phyloP scores from a whole-genome alignment of 805 yeast genomes.

The Candida succiphila region DNA sequence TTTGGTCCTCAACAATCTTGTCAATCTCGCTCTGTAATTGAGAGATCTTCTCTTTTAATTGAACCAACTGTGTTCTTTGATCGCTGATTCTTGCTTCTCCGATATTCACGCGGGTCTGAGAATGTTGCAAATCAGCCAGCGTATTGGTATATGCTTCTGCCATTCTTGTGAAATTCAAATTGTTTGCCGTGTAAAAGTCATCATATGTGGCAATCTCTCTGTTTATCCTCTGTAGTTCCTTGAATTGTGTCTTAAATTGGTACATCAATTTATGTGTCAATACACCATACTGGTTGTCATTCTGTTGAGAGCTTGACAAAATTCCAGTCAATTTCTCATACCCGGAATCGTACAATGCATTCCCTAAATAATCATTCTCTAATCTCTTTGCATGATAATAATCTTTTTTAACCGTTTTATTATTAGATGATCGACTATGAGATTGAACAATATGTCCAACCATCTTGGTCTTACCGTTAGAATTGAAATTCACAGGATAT shows the following conservation, averaged over 20 bases:
- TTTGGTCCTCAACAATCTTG: slow-evolving; percentile 9
- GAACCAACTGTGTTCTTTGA: slow-evolving; percentile 13
- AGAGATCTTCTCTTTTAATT: slow-evolving; percentile 14
- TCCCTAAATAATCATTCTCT: slow-evolving; percentile 57
- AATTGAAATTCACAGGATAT: slow-evolving; percentile 10
- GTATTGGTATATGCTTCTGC: slow-evolving; percentile 35
- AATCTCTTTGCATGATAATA: slow-evolving; percentile 56
- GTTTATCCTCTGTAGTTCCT: slow-evolving; percentile 30
- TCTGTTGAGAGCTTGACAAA: slow-evolving; percentile 16
- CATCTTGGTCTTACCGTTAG: slow-evolving; percentile 17
- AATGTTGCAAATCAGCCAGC: slow-evolving; percentile 28
- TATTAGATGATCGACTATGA: slow-evolving; percentile 5
- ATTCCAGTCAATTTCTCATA: slow-evolving; percentile 25
- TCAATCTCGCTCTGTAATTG: slow-evolving; percentile 18
- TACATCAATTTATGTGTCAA: slow-evolving; percentile 58
- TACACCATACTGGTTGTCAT: slow-evolving; percentile 24
- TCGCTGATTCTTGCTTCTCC: slow-evolving; percentile 23
- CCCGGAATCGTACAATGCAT: slow-evolving; percentile 39
- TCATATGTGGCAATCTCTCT: slow-evolving; percentile 39
- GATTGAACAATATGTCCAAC: slow-evolving; percentile 21
- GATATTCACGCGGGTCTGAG: slow-evolving; percentile 25
- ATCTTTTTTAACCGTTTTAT: slow-evolving; percentile 12
- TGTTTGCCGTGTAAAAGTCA: slow-evolving; percentile 27
- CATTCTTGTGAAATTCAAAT: slow-evolving; percentile 32
- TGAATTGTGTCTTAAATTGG: slow-evolving; percentile 39